Evolutionary conservation across 208 protist species (phyloP).

Genomic region (Crithidia bombi): DNA sequence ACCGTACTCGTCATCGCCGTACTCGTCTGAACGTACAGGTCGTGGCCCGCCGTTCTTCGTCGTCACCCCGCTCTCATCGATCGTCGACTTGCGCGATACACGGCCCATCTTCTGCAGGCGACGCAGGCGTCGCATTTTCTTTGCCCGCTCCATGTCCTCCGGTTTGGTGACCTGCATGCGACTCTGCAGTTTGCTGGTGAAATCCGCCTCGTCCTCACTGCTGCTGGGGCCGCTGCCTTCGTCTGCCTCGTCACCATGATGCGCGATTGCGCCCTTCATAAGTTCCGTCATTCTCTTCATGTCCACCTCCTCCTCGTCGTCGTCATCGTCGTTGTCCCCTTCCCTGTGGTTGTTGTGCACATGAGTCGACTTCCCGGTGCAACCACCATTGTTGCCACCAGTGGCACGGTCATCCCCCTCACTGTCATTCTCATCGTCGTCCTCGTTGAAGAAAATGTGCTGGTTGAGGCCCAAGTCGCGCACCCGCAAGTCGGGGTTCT

Average conservation of each 20-base stretch:
- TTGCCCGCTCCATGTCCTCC: slow-evolving; percentile 68
- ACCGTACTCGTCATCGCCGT: slow-evolving; percentile 35
- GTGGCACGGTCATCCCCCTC: not conserved
- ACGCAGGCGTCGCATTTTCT: slow-evolving; percentile 81
- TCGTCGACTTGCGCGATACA: slow-evolving; percentile 62
- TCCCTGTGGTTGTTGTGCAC: too few species aligned
- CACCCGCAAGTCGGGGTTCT: slow-evolving; percentile 82
- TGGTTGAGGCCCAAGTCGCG: slow-evolving; percentile 77
- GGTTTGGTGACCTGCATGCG: slow-evolving; percentile 52
- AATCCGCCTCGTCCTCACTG: slow-evolving; percentile 34
- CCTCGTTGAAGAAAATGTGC: slow-evolving; percentile 63
- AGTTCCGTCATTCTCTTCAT: slow-evolving; percentile 30
- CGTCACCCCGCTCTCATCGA: slow-evolving; percentile 57
- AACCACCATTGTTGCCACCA: not conserved
- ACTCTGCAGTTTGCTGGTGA: slow-evolving; percentile 53
- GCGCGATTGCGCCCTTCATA: slow-evolving; percentile 48
- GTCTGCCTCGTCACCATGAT: slow-evolving; percentile 28
- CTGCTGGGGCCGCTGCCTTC: slow-evolving; percentile 23
- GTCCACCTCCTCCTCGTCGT: slow-evolving; percentile 4
- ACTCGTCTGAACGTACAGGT: slow-evolving; percentile 14
- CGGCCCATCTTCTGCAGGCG: slow-evolving; percentile 67
- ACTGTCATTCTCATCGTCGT: slow-evolving; percentile 54
- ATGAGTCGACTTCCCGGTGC: too few species aligned
- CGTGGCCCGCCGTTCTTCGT: slow-evolving; percentile 31
- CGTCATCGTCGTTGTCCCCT: slow-evolving; percentile 12